These are phyloP conservation scores for Wickerhamiella azyma DNA, from an alignment of 805 yeast species.

Conservation along the genomic window DNA sequence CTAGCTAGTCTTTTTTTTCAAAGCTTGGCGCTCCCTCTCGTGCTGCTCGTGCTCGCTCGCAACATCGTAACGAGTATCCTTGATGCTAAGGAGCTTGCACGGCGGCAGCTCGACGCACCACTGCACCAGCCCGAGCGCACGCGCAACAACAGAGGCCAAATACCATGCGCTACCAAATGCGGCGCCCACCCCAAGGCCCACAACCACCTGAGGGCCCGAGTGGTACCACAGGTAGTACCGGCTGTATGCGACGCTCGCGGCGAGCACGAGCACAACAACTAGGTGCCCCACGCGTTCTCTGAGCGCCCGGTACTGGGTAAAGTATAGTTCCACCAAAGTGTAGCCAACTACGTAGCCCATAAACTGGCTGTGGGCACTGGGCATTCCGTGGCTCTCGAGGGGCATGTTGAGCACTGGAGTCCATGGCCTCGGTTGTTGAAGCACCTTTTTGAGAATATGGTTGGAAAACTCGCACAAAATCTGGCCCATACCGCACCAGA, in stretches of 20 bases:
- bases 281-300: slow-evolving; percentile 18
- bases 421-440: slow-evolving; percentile 63
- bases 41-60: slow-evolving; percentile 19
- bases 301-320: slow-evolving; percentile 5
- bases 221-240: slow-evolving; percentile 74
- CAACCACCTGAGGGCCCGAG: slow-evolving; percentile 52
- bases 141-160: slow-evolving; percentile 34
- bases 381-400: slow-evolving; percentile 80
- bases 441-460: slow-evolving; percentile 45
- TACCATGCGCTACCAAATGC: slow-evolving; percentile 48
- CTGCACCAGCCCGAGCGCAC: slow-evolving; percentile 56
- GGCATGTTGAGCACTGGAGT: slow-evolving; percentile 21
- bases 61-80: slow-evolving; percentile 28
- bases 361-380: slow-evolving; percentile 92
- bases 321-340: slow-evolving; percentile 21
- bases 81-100: slow-evolving; percentile 29
- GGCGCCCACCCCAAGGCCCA: slow-evolving; percentile 56
- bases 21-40: slow-evolving; percentile 21
- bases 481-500: slow-evolving; percentile 75
- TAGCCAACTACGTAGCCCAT: slow-evolving; percentile 61
- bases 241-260: slow-evolving; percentile 44
- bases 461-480: slow-evolving; percentile 62
- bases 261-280: slow-evolving; percentile 16
- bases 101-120: slow-evolving; percentile 51
- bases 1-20: neutral